Evolutionary conservation across 139 green algal genomes (phyloP), one percentile per base, ranked within the genome.

Genomic region (Chlorella vulgaris): DNA sequence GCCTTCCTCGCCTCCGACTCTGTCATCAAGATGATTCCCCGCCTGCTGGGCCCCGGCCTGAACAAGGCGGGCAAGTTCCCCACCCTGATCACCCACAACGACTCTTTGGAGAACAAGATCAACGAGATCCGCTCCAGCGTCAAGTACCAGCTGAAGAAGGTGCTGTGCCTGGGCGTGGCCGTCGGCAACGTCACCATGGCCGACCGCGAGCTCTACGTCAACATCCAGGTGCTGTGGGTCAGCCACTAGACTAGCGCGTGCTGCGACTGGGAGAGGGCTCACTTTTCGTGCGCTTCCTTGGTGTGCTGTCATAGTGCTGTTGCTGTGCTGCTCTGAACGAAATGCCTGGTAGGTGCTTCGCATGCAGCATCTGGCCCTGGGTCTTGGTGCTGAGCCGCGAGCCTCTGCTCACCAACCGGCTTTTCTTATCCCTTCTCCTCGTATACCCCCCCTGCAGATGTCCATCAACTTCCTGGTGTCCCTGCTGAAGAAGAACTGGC

Each of bases 71-170:
- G 96, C 86, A 99, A 99, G 93, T 99, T 99, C 89, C 96, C 96
- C 68, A 94, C 93, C 58, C 94, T 98, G 69, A 85, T 95, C 62
- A 90, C 91, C 47, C 91, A 95, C 86, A 86, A 87, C 60, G 90
- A 96, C 88, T 89, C 88, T 40, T 84, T 99, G 71, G 93, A 98
- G 88, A 87, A 87, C 83, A 97, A 98, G 92, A 91, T 97, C n/a
- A 91, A 92, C 53, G 95, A 98, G 88, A 94, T 97, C 87, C 96
- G 95, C 88, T 89, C 89, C 29, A 93, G 85, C 71, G 94, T 99
- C 88, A 99, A 99, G 95, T 99, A 99, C 91, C 96, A 99, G 96
- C 92, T 99, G 86, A 99, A 99, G 93, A 99, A 99, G 94, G 96
- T 98, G 88, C 94, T 99, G 87, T 99, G 96, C 94, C 89, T 99